Percentiles rank a stretch among this genome's conserved stretches.
Conservation (phyloP, 129 eudicot genomes). For the Escallonia rubra region DNA sequence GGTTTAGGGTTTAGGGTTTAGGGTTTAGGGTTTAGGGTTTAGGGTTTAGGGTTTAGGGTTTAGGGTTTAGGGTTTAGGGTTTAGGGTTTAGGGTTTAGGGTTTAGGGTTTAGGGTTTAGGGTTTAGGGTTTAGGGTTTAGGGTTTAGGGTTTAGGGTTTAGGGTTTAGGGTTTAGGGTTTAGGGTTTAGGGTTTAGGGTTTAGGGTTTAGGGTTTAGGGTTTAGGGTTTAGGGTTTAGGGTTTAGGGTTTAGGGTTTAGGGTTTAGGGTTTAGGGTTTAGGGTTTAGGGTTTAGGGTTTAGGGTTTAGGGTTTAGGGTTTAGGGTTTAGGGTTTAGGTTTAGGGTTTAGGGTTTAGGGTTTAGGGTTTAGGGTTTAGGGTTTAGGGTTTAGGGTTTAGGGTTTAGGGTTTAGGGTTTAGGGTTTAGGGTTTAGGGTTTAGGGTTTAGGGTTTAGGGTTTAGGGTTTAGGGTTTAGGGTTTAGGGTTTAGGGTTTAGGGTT, state of each 20-base stretch:
- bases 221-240: background rate
- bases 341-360: constrained; percentile 14
- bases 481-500: constrained; percentile 17
- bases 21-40: background rate
- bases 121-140: background rate
- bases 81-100: background rate
- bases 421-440: constrained; percentile 2
- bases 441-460: constrained; percentile 6
- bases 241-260: background rate
- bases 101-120: too few species aligned
- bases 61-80: background rate
- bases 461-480: constrained; percentile 13
- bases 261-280: background rate
- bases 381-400: constrained; percentile 8
- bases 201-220: background rate
- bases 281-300: constrained; percentile 1
- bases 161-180: background rate
- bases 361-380: constrained; percentile 11
- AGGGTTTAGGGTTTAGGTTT: background rate
- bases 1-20: too few species aligned
- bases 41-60: background rate
- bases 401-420: constrained; percentile 6
- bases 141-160: too few species aligned
- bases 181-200: background rate
- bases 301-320: too few species aligned